Conservation (phyloP, 352 stramenopile genomes). For the Phytopythium chamaehyphon region DNA sequence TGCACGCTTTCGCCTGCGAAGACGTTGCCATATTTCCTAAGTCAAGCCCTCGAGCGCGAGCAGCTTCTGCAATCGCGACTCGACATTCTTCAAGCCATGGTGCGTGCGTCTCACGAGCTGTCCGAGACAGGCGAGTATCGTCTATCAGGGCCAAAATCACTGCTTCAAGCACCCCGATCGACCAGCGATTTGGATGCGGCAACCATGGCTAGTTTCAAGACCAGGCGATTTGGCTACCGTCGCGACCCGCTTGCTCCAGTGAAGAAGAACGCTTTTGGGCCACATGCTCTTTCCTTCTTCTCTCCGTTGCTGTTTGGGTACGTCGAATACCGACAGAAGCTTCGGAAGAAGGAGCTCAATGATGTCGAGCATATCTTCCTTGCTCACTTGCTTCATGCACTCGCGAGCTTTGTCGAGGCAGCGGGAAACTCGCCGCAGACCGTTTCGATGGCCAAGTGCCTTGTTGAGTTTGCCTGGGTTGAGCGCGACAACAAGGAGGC, state of each 20-base stretch:
- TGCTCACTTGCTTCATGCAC: conserved; percentile 60
- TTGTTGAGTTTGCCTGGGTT: conserved; percentile 69
- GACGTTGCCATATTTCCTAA: conserved; percentile 51
- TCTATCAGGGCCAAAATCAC: conserved; percentile 19
- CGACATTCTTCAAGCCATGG: conserved; percentile 58
- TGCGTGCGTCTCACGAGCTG: conserved; percentile 51
- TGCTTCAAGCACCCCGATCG: conserved; percentile 19
- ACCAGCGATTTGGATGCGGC: conserved; percentile 29
- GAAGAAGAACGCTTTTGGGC: conserved; percentile 63
- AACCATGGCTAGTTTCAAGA: conserved; percentile 58
- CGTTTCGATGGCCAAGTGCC: conserved; percentile 60
- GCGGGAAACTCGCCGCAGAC: conserved; percentile 51
- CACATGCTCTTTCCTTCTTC: conserved; percentile 64
- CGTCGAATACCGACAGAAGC: conserved; percentile 42
- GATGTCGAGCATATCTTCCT: conserved; percentile 71
- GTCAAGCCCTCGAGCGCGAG: conserved; percentile 64
- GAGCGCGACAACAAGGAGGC: conserved; percentile 38
- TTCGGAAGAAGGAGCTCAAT: conserved; percentile 18
- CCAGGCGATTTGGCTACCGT: conserved; percentile 62
- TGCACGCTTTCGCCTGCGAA: conserved; percentile 40
- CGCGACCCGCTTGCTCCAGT: conserved; percentile 36
- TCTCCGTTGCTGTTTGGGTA: conserved; percentile 74
- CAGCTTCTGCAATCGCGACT: conserved; percentile 72
- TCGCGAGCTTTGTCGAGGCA: conserved; percentile 67
- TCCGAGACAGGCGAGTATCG: conserved; percentile 47